Evolutionary conservation across 129 eudicot species (phyloP).

Genomic region (Heracleum sosnowskyi): DNA sequence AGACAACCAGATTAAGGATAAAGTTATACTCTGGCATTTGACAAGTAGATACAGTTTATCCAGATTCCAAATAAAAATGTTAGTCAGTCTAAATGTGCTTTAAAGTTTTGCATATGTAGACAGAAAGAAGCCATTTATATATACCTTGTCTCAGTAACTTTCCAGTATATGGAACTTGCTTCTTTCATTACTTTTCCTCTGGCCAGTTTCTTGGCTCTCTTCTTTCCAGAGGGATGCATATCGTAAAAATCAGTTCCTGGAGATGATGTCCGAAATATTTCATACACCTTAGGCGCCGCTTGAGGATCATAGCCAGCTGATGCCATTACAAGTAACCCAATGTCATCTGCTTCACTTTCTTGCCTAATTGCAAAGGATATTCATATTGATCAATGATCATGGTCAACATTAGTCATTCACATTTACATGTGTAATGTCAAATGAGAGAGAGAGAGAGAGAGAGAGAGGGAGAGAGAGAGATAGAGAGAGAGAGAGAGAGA

Average conservation of each 20-base stretch:
- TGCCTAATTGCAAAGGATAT: conserved; percentile 29
- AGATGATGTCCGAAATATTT: conserved; percentile 55
- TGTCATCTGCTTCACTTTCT: conserved; percentile 92
- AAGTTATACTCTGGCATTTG: neutral
- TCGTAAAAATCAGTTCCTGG: conserved; percentile 57
- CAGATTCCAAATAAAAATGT: neutral
- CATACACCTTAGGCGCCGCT: conserved; percentile 69
- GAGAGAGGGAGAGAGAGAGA: no score
- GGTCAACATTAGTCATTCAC: neutral
- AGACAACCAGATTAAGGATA: neutral
- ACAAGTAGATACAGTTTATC: neutral
- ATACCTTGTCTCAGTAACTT: conserved; percentile 17
- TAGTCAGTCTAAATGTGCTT: neutral
- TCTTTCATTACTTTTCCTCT: conserved; percentile 74
- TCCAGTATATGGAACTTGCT: conserved; percentile 45
- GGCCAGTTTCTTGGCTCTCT: conserved; percentile 49
- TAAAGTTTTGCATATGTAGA: neutral
- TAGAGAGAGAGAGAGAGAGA: no score
- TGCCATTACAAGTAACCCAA: conserved; percentile 69
- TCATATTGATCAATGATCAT: no score
- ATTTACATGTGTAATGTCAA: neutral
- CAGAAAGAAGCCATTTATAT: neutral
- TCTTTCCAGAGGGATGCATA: conserved; percentile 93
- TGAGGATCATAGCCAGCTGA: conserved; percentile 90
- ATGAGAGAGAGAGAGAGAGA: no score